phyloP scores from a whole-genome alignment of 768 basidiomycete genomes.

The Butyriboletus loyo region DNA sequence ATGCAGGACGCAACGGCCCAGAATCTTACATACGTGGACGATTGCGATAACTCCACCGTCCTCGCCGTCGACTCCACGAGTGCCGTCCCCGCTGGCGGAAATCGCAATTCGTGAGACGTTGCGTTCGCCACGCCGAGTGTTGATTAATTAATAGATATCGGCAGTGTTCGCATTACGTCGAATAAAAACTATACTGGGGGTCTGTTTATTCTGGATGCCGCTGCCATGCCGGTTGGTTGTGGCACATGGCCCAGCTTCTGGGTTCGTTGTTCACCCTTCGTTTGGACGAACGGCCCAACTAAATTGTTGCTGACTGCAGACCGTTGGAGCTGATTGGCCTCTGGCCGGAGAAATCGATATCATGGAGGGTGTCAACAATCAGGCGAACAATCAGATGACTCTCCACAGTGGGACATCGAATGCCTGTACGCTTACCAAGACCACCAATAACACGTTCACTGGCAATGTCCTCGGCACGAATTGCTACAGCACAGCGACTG shows the following conservation, averaged over 20 bases:
- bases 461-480: slow-evolving; percentile 23
- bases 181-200: slow-evolving; percentile 62
- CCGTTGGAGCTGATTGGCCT: slow-evolving; percentile 53
- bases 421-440: slow-evolving; percentile 31
- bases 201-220: slow-evolving; percentile 73
- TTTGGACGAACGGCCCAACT: not conserved
- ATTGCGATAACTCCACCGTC: slow-evolving; percentile 49
- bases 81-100: slow-evolving; percentile 44
- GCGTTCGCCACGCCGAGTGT: not conserved
- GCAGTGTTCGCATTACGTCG: slow-evolving; percentile 65
- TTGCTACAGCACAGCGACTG: slow-evolving; percentile 39
- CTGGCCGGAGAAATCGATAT: slow-evolving; percentile 65
- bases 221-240: slow-evolving; percentile 69
- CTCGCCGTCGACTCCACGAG: slow-evolving; percentile 62
- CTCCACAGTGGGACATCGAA: slow-evolving; percentile 53
- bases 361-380: slow-evolving; percentile 67
- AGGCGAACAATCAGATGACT: slow-evolving; percentile 58
- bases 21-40: slow-evolving; percentile 60
- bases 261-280: slow-evolving; percentile 24
- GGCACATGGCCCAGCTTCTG: slow-evolving; percentile 61
- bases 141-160: not conserved
- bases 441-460: slow-evolving; percentile 14
- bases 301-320: slow-evolving; percentile 18
- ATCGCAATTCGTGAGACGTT: slow-evolving; percentile 49
- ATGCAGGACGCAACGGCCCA: slow-evolving; percentile 45